These are phyloP conservation scores for Sambucus nigra DNA, from an alignment of 129 eudicot genomes.

Conservation along the genomic window DNA sequence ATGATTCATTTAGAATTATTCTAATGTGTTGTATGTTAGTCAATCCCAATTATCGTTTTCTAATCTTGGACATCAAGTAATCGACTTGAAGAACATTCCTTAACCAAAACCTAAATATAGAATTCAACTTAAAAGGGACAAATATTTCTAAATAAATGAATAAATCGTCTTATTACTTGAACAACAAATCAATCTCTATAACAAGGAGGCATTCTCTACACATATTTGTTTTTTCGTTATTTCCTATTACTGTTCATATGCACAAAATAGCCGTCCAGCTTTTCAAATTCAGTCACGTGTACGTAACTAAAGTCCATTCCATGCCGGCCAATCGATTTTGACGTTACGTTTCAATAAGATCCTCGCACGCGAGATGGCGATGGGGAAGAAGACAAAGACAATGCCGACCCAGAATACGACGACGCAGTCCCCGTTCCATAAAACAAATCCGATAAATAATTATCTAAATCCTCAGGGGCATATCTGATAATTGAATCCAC, in stretches of 20 bases:
- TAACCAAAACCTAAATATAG: too few relatives aligned
- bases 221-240: too few relatives aligned
- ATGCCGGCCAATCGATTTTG: neutral
- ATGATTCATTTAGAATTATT: too few relatives aligned
- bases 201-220: neutral
- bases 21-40: too few relatives aligned
- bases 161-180: too few relatives aligned
- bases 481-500: slow-evolving; percentile 47
- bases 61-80: too few relatives aligned
- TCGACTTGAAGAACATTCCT: too few relatives aligned
- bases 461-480: slow-evolving; percentile 72
- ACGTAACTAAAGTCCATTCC: neutral
- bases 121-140: too few relatives aligned
- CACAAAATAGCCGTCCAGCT: neutral
- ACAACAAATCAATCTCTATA: too few relatives aligned
- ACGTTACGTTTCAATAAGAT: neutral
- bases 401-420: slow-evolving; percentile 20
- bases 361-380: slow-evolving; percentile 4
- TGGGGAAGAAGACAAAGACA: slow-evolving; percentile 1
- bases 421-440: slow-evolving; percentile 23
- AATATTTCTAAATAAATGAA: too few relatives aligned
- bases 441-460: slow-evolving; percentile 66
- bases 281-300: neutral
- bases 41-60: too few relatives aligned
- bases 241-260: too few relatives aligned